These are phyloP conservation scores for Trichoderma brevicompactum DNA, from an alignment of 2,329 filamentous ascomycete species.

Conservation along the genomic window DNA sequence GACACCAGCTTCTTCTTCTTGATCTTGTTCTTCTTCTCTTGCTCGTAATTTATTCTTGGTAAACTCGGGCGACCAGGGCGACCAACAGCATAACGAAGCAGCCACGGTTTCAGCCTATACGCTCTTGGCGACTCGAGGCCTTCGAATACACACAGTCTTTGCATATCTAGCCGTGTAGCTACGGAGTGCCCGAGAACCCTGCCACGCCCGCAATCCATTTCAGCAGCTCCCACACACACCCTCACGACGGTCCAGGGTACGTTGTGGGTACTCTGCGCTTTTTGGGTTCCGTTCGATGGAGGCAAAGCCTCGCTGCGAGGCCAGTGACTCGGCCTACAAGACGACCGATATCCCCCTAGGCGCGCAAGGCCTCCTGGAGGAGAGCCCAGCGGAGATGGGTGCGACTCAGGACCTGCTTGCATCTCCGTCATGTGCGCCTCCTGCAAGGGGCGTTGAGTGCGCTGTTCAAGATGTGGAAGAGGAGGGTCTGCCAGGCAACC, in stretches of 20 bases:
- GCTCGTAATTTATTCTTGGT: background rate
- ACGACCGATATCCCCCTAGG: background rate
- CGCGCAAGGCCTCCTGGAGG: slow-evolving; percentile 8
- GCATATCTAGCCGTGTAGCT: background rate
- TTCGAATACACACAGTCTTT: background rate
- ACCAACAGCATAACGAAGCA: background rate
- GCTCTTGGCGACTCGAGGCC: background rate
- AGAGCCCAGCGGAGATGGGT: background rate
- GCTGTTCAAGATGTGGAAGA: background rate
- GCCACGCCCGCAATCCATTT: background rate
- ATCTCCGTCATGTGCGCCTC: slow-evolving; percentile 15
- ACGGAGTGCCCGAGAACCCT: slow-evolving; percentile 9
- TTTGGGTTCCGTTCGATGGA: slow-evolving; percentile 7
- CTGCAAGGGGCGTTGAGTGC: background rate
- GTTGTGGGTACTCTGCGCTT: background rate
- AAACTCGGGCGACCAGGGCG: background rate
- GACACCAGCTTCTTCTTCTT: background rate
- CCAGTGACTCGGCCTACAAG: slow-evolving; percentile 1
- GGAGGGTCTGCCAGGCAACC: background rate
- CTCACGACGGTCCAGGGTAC: background rate
- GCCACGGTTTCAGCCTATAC: background rate
- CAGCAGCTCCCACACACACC: background rate
- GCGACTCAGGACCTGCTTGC: background rate
- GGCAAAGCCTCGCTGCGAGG: slow-evolving; percentile 10
- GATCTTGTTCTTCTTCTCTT: background rate